A percentile compares a stretch with the other conserved stretches of the same genome.
These are phyloP conservation scores for Gracilaria gracilis DNA, from an alignment of 23 red algal species.

Conservation along the genomic window DNA sequence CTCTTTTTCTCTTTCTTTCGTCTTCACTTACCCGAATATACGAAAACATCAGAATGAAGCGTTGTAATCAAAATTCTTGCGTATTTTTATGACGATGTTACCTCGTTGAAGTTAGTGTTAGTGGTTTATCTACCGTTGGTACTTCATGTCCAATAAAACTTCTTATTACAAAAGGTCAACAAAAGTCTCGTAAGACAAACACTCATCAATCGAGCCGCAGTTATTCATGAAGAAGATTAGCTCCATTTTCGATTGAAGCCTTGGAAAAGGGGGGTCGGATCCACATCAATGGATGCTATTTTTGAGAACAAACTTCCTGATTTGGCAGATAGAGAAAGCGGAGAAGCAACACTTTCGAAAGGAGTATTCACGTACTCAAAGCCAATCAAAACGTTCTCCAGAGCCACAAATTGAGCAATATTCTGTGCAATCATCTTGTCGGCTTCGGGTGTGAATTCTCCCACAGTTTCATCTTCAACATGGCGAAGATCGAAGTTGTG, in stretches of 20 bases:
- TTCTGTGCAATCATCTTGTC: constrained; percentile 15
- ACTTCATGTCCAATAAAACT: neutral
- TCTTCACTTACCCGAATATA: no score
- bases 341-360: constrained; percentile 1
- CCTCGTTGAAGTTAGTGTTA: no score
- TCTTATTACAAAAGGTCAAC: no score
- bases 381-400: constrained; percentile 41
- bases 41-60: no score
- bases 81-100: no score
- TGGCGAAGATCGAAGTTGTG: constrained; percentile 60
- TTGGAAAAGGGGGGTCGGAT: neutral
- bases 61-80: no score
- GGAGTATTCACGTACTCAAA: constrained; percentile 41
- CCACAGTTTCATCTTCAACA: constrained; percentile 37
- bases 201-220: neutral
- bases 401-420: constrained; percentile 9
- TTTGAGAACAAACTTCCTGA: constrained; percentile 46
- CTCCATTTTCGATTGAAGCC: neutral
- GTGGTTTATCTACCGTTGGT: no score
- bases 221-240: neutral
- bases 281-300: constrained; percentile 39
- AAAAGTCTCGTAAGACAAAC: neutral
- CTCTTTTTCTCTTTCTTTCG: no score
- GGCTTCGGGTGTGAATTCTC: constrained; percentile 18
- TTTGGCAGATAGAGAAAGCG: neutral